These are phyloP conservation scores for barrel medic (Medicago truncatula) DNA, from an alignment of 306 rosid genomes.

Conservation along the genomic window MtrunA17r5.0-ANR NC_053046.1:41931501-41932000, in stretches of 20 bases:
- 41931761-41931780: constrained; percentile 39
- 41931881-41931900: constrained; percentile 53
- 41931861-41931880: constrained; percentile 11
- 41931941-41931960: constrained; percentile 55
- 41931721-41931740: background rate
- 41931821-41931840: background rate
- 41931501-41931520: no score
- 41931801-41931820: background rate
- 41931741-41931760: constrained; percentile 46
- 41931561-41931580: background rate
- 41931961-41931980: constrained; percentile 59
- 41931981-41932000: constrained; percentile 51
- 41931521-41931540: no score
- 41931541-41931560: background rate
- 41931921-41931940: constrained; percentile 52
- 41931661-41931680: background rate
- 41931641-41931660: background rate
- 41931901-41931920: constrained; percentile 48
- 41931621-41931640: no score
- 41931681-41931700: background rate
- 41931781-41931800: constrained; percentile 21
- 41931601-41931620: no score
- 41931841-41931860: constrained; percentile 26
- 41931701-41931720: constrained; percentile 40
- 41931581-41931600: no score